These are phyloP conservation scores for Croton laevigatus DNA, from an alignment of 441 rosid species.

Conservation along the genomic window DNA sequence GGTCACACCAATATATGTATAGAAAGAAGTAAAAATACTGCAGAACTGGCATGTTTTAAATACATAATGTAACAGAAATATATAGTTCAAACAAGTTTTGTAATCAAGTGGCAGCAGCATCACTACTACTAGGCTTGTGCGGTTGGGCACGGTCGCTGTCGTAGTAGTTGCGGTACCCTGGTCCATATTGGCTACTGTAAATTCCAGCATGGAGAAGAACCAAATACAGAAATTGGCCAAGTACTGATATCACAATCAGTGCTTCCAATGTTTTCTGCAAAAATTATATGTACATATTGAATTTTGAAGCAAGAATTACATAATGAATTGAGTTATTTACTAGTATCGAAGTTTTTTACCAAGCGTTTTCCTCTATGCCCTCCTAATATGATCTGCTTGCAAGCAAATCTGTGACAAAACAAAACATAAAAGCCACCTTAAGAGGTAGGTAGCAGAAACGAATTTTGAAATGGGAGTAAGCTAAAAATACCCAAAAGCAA, in stretches of 20 bases:
- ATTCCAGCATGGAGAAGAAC: slow-evolving; percentile 28
- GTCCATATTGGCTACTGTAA: slow-evolving; percentile 15
- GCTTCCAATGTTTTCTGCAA: slow-evolving; percentile 42
- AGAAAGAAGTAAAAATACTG: not conserved
- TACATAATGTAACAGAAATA: not conserved
- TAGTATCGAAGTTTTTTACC: slow-evolving; percentile 21
- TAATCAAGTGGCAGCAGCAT: not conserved
- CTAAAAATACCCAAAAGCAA: slow-evolving; percentile 35
- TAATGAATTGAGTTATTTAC: no score
- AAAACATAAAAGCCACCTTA: no score
- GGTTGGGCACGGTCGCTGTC: not conserved
- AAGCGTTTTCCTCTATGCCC: slow-evolving; percentile 37
- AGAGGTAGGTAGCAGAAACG: not conserved
- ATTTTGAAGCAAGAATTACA: not conserved
- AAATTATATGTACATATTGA: not conserved
- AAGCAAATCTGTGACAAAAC: slow-evolving; percentile 23
- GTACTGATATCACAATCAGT: slow-evolving; percentile 22
- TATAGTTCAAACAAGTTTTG: not conserved
- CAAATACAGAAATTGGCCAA: slow-evolving; percentile 30
- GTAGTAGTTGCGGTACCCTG: slow-evolving; percentile 2
- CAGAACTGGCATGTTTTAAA: not conserved
- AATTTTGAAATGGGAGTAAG: not conserved
- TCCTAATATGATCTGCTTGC: slow-evolving; percentile 35
- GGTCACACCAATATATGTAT: not conserved
- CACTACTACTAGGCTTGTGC: not conserved